These are phyloP conservation scores for Termitomyces sp. DNA, from an alignment of 768 basidiomycete genomes.

Conservation along the genomic window DNA sequence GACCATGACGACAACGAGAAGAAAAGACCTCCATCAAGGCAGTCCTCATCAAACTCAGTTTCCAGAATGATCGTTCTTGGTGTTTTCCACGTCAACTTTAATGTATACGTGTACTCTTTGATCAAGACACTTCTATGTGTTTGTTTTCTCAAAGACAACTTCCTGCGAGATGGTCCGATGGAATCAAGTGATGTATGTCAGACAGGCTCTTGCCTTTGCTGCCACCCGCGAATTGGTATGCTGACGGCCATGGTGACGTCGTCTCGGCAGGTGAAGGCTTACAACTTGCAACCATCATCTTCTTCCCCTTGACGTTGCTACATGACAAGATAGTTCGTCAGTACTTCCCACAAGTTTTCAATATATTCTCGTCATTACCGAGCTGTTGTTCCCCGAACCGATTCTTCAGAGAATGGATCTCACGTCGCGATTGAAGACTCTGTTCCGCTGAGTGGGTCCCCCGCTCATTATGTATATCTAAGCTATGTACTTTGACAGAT, in stretches of 20 bases:
- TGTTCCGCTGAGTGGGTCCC: conserved; percentile 31
- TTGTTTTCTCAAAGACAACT: conserved; percentile 39
- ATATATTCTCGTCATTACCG: background rate
- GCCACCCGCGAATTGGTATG: background rate
- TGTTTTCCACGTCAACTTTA: background rate
- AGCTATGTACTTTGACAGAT: conserved; percentile 33
- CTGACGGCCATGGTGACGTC: conserved; percentile 19
- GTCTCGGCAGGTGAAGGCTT: conserved; percentile 33
- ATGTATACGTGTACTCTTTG: background rate
- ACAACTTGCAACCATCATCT: conserved; percentile 65
- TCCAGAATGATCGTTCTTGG: too few relatives aligned
- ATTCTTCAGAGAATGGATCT: conserved; percentile 62
- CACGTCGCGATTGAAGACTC: conserved; percentile 31
- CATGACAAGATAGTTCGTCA: conserved; percentile 67
- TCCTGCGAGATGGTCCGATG: conserved; percentile 72
- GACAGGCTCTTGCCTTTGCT: background rate
- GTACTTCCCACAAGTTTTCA: conserved; percentile 11
- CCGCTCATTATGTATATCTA: background rate
- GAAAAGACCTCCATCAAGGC: conserved; percentile 3
- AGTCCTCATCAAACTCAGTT: background rate
- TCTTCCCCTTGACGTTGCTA: conserved; percentile 64
- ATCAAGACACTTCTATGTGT: background rate
- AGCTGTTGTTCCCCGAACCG: background rate
- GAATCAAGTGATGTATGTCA: conserved; percentile 64
- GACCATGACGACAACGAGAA: conserved; percentile 5